These are phyloP conservation scores for Elongisporangium undulatum DNA, from an alignment of 352 stramenopile species.

Conservation along the genomic window DNA sequence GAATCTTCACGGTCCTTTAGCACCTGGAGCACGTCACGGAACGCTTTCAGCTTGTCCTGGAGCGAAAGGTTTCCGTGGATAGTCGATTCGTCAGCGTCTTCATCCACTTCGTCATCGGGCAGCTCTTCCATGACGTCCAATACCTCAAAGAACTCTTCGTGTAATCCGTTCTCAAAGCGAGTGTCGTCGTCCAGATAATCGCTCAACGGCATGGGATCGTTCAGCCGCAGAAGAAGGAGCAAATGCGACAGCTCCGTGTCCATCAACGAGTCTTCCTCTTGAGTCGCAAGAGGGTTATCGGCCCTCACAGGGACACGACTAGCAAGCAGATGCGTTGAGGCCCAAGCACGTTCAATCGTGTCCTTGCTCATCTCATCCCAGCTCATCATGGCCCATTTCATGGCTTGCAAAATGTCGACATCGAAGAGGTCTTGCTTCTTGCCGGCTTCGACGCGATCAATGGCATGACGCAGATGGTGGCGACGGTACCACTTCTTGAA, in stretches of 20 bases:
- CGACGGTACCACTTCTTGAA: constrained; percentile 78
- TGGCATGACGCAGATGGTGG: constrained; percentile 61
- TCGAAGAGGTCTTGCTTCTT: constrained; percentile 42
- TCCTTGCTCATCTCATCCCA: constrained; percentile 74
- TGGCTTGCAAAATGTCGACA: constrained; percentile 68
- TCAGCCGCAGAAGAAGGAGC: constrained; percentile 56
- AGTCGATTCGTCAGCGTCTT: constrained; percentile 32
- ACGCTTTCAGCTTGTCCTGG: constrained; percentile 78
- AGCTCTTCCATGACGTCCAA: constrained; percentile 61
- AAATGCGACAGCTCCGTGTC: constrained; percentile 65
- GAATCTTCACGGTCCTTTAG: constrained; percentile 66
- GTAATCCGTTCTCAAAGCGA: constrained; percentile 60
- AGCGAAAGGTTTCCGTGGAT: constrained; percentile 37
- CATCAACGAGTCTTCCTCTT: constrained; percentile 45
- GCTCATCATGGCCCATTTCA: constrained; percentile 68
- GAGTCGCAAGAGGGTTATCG: constrained; percentile 18
- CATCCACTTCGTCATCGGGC: constrained; percentile 60
- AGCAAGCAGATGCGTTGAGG: constrained; percentile 48
- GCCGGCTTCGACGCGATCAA: constrained; percentile 44
- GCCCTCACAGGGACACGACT: constrained; percentile 14
- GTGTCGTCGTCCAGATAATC: constrained; percentile 74
- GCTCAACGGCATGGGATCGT: constrained; percentile 51
- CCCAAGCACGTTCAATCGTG: constrained; percentile 65
- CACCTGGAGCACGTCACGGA: constrained; percentile 71
- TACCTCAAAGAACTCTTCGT: constrained; percentile 85